Base-by-base conservation (phyloP, 345 rosid genomes). In the Eucalyptus victrix region DNA sequence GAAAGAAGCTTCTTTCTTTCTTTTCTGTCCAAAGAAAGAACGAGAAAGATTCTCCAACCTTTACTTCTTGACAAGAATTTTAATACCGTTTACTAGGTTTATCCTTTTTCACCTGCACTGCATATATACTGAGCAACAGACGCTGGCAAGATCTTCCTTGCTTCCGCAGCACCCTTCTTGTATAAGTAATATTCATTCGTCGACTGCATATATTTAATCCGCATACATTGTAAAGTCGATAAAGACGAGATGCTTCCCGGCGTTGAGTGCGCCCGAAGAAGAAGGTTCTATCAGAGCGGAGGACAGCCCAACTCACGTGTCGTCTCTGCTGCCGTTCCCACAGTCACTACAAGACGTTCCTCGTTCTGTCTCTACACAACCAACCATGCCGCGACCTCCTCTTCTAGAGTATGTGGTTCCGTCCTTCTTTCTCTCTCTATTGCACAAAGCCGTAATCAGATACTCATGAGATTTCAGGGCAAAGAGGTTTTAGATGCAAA, bases 241-340 rank as follows among this genome's bases (percentile, higher is more conserved):
- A 96, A 56, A 56, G 69, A 18, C 5, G 0, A 95, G 28, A 96
- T 95, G 98, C 93, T 98, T 86, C 95, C 96, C 37, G 99, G 99
- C 18, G 97, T 97, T 51, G 97, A 96, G 91, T 94, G 94, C 86
- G 98, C 98, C 8, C 91, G 99, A 40, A 92, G 99, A 89, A 94
- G 99, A 87, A 89, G 95, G 87, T 95, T 95, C 91, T 95, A 91
- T 11, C 93, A 81, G 34, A 67, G 95, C 92, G 92, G 94, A 49
- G 92, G 91, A 1, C 85, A 90, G 80, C 86, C 90, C 12, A 94
- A 95, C 47, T 88, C 93, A 4, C 90, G 89, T 16, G 87, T 2
- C 30, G 15, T 40, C 17, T 5, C 85, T 34, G 12, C 72, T 51
- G 45, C 90, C 69, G 53, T 90, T 0, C 89, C 88, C 34, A 87